These are phyloP conservation scores for Candida nonsorbophila DNA, from an alignment of 805 yeast species.

Conservation along the genomic window DNA sequence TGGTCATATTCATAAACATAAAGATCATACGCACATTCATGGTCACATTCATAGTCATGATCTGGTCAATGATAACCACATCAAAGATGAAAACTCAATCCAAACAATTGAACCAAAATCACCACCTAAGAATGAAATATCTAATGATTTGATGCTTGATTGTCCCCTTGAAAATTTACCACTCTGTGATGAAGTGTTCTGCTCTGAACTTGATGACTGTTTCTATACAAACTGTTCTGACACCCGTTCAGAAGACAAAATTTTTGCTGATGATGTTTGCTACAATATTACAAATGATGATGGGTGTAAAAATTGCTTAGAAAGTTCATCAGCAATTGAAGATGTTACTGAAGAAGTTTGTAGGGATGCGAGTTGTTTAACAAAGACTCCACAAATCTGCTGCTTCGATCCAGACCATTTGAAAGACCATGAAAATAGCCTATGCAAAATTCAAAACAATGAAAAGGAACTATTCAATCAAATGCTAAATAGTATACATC, in stretches of 20 bases:
- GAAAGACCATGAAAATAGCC: conserved; percentile 12
- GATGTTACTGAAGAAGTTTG: too few species aligned
- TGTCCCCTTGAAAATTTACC: conserved; percentile 22
- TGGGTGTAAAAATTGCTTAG: too few species aligned
- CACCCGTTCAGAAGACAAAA: neutral
- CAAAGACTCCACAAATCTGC: conserved; percentile 5
- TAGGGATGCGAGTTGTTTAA: conserved; percentile 6
- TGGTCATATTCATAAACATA: conserved; percentile 62
- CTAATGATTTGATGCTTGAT: conserved; percentile 1
- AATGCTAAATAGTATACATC: conserved; percentile 31
- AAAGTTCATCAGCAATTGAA: too few species aligned
- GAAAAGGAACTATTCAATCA: conserved; percentile 33
- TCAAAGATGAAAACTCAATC: too few species aligned
- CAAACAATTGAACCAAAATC: neutral
- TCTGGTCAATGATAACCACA: conserved; percentile 1
- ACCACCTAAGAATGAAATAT: neutral
- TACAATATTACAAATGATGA: too few species aligned
- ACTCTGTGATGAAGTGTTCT: conserved; percentile 34
- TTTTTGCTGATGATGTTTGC: neutral
- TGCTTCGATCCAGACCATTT: conserved; percentile 8
- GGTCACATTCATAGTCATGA: conserved; percentile 58
- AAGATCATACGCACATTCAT: conserved; percentile 57
- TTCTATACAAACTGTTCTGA: conserved; percentile 32
- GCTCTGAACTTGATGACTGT: conserved; percentile 42
- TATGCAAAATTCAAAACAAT: conserved; percentile 24